Evolutionary conservation across 2,329 filamentous ascomycete genomes (phyloP), one percentile per base, ranked within the genome.

Genomic region (Neofusicoccum sp.): DNA sequence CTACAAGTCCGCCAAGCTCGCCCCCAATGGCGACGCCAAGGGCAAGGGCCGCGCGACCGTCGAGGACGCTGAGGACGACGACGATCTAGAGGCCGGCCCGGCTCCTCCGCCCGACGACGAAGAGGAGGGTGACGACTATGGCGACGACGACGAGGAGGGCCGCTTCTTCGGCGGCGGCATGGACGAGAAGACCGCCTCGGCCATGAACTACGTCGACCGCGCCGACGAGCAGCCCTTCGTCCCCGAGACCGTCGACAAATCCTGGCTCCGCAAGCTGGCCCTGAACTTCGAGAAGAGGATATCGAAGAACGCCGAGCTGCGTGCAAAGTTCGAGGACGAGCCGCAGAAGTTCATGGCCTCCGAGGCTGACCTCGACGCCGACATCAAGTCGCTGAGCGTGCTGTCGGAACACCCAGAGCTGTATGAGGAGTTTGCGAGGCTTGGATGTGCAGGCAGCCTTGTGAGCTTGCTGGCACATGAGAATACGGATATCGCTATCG

Each of bases 151-250:
- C 70, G 92, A 97, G 60, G 95, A 96, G 67, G 95, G 94, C 1
- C 89, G 95, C 9, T 99, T 99, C 81, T 99, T 97, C 70, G 95
- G 94, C 47, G 91, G 93, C 61, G 95, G 95, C 37, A 89, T 99
- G 70, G 92, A 89, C 31, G 84, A 88, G 64, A 85, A 92, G 68
- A 92, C 96, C 16, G 52, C 52, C n/a, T 49, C 44, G 7, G 61
- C 61, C 36, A 60, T 60, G 56, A 60, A 31, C 56, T 60, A 49
- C 44, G 56, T 60, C 44, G 56, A 60, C 34, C 56, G 45, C 28
- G 56, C 56, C 44, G 45, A 49, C 56, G 56, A 60, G 44, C n/a
- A 60, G 31, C 73, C 75, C 34, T 79, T 78, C 69, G 77, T 80
- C 66, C 84, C 87, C 1, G 92, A 96, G 69, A 93, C 89, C 76